Evolutionary conservation across 2,329 filamentous ascomycete species (phyloP), one percentile per base, ranked within the genome.

Genomic region (Talaromyces atroroseus): DNA sequence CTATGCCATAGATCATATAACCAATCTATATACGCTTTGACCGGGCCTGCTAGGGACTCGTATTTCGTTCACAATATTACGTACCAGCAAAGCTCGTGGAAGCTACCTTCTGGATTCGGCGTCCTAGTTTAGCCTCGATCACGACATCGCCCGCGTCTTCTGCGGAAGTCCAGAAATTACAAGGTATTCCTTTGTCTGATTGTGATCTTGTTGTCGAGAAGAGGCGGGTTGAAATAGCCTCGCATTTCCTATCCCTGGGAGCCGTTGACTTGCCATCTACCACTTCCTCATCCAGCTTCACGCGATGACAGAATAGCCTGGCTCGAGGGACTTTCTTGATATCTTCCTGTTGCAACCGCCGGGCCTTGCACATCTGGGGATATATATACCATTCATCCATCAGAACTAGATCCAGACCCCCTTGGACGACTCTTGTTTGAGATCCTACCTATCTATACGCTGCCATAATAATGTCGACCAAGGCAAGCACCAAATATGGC

Each of bases 401-500:
- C 21, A 10, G n/a, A 36, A 20, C 3, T 6, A 34, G 10, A 42
- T 42, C 21, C 46, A 16, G 38, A 24, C 26, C 23, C 23, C 12
- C 12, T n/a, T n/a, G 7, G 4, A 24, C 24, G 18, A n/a, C 5
- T 16, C 23, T 46, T 11, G 12, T 7, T 16, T 32, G 46, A 18
- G 32, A 29, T 48, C 5, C 14, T n/a, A 12, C 36, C 5, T 14
- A 18, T 4, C 16, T 40, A 14, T 14, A 11, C 16, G n/a, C n/a
- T 34, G 6, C 20, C 45, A 69, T 52, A 64, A 76, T 52, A 64
- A 76, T 76, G 67, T 59, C 65, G 55, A 58, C 61, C 58, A 66
- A 68, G 18, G 64, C 68, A 34, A 63, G 66, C 29, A 81, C 80
- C 63, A 86, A 87, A 70, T 63, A 88, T 62, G 88, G 90, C 73